Percentiles rank a stretch among this genome's conserved stretches.
phyloP scores from a whole-genome alignment of 768 basidiomycete genomes.

The Collybia sordida region DNA sequence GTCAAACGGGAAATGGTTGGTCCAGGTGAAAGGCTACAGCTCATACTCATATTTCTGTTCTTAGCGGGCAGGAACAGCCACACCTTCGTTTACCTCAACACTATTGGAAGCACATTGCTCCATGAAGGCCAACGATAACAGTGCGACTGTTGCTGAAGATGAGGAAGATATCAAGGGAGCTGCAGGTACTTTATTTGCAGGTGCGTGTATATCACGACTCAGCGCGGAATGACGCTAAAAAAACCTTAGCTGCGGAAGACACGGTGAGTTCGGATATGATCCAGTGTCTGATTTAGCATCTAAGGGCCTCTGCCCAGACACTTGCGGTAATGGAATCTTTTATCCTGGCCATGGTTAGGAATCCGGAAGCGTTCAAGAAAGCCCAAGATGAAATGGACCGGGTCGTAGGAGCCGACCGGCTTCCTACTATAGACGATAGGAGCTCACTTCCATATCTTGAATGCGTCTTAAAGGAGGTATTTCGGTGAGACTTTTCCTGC shows the following conservation, averaged over 20 bases:
- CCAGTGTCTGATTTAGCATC: background rate
- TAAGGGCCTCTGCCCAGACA: constrained; percentile 36
- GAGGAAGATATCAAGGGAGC: constrained; percentile 57
- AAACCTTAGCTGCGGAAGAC: constrained; percentile 35
- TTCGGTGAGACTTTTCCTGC: constrained; percentile 31
- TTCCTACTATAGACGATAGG: constrained; percentile 47
- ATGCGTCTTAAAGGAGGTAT: constrained; percentile 45
- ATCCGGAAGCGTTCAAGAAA: constrained; percentile 48
- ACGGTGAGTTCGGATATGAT: constrained; percentile 24
- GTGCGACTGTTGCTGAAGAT: constrained; percentile 35
- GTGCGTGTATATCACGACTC: constrained; percentile 24
- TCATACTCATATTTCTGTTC: constrained; percentile 8
- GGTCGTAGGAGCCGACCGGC: constrained; percentile 40
- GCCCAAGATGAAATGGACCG: constrained; percentile 53
- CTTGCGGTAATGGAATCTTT: constrained; percentile 49
- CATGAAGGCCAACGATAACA: constrained; percentile 23
- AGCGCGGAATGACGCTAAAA: background rate
- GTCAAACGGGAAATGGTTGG: constrained; percentile 50
- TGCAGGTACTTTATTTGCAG: constrained; percentile 52
- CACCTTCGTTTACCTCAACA: constrained; percentile 44
- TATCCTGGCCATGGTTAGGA: constrained; percentile 51
- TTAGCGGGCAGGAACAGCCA: constrained; percentile 41
- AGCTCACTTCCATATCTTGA: constrained; percentile 46
- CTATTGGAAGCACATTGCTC: constrained; percentile 38
- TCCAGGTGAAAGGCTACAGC: background rate